phyloP scores from a whole-genome alignment of 305 asterid genomes.

The Caryopteris hybrid region DNA sequence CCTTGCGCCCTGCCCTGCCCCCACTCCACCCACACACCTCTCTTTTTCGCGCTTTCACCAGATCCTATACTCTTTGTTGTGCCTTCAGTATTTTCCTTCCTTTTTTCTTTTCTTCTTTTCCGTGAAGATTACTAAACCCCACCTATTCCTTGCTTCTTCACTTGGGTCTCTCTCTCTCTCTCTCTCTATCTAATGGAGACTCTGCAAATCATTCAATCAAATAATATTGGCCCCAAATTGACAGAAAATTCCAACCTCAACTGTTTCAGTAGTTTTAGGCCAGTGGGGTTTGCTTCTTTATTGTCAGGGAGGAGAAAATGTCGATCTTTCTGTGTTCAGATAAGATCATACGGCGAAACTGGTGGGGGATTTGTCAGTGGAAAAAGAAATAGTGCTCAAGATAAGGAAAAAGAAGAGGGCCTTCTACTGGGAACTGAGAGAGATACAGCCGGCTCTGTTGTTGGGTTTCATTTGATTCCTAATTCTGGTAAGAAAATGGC shows the following conservation, averaged over 20 bases:
- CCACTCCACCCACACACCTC: not conserved
- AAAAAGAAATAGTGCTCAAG: constrained; percentile 23
- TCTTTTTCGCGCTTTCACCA: constrained; percentile 26
- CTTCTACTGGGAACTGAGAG: constrained; percentile 48
- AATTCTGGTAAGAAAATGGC: constrained; percentile 41
- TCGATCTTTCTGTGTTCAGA: constrained; percentile 30
- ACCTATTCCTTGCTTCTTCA: constrained; percentile 26
- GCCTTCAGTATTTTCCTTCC: constrained; percentile 7
- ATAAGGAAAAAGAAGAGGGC: constrained; percentile 35
- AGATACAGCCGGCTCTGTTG: constrained; percentile 55
- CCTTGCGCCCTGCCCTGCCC: too few species aligned
- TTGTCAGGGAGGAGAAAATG: constrained; percentile 25
- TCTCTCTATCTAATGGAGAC: constrained; percentile 30
- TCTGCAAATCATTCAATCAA: constrained; percentile 26
- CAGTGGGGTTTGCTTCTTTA: constrained; percentile 39
- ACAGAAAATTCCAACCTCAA: not conserved
- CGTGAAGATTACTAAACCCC: not conserved
- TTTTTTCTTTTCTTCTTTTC: not conserved
- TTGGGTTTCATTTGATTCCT: constrained; percentile 64
- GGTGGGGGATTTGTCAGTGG: constrained; percentile 26
- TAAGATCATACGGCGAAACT: constrained; percentile 16
- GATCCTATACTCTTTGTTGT: constrained; percentile 14
- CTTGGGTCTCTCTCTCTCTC: constrained; percentile 11
- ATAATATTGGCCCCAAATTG: constrained; percentile 6
- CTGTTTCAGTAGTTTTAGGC: constrained; percentile 27